phyloP scores from a whole-genome alignment of 495 filamentous ascomycete genomes.

The Aspergillus hancockii region DNA sequence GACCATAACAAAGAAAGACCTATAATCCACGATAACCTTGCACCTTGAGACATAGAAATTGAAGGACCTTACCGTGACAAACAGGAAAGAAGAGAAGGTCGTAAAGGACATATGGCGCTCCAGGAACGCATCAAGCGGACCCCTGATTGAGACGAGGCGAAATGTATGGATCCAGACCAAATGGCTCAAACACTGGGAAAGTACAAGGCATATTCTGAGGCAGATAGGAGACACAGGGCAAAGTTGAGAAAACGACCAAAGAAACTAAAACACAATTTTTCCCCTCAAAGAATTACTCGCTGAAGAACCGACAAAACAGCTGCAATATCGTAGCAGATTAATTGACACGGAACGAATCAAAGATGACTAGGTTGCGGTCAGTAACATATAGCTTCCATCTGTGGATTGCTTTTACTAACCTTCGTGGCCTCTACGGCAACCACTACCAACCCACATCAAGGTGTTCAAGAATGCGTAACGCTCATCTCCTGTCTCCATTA shows the following conservation, averaged over 20 bases:
- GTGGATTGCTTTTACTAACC: conserved; percentile 28
- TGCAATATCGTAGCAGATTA: conserved; percentile 28
- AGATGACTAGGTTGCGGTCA: conserved; percentile 39
- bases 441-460: conserved; percentile 62
- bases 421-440: conserved; percentile 59
- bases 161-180: conserved; percentile 6
- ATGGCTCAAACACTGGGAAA: conserved; percentile 9
- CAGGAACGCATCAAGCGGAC: conserved; percentile 13
- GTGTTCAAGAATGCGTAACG: conserved; percentile 64
- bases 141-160: conserved; percentile 4
- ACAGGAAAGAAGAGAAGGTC: conserved; percentile 5
- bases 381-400: conserved; percentile 2
- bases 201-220: conserved; percentile 5
- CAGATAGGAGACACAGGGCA: conserved; percentile 15
- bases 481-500: conserved; percentile 62
- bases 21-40: conserved; percentile 14
- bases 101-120: conserved; percentile 14
- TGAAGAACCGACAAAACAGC: conserved; percentile 41
- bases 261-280: conserved; percentile 30
- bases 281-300: conserved; percentile 39
- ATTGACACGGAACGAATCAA: conserved; percentile 51
- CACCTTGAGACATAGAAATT: conserved; percentile 11
- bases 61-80: conserved; percentile 13
- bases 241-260: conserved; percentile 3
- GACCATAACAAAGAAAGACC: conserved; percentile 5